A percentile compares a stretch with the other conserved stretches of the same genome.
phyloP scores from a whole-genome alignment of 495 filamentous ascomycete species.

The Neurospora sp. region DNA sequence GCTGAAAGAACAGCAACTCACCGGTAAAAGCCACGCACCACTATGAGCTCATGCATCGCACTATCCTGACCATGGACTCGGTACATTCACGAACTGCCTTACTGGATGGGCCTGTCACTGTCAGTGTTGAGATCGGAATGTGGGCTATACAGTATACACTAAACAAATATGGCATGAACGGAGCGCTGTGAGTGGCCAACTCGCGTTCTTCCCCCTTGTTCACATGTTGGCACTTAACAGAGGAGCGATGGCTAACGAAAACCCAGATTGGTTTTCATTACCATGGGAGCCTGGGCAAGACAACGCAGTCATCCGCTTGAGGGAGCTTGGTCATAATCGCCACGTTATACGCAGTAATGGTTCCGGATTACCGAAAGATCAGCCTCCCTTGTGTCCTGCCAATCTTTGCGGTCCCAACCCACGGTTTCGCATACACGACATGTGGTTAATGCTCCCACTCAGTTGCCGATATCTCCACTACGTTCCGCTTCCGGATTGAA shows the following conservation, averaged over 20 bases:
- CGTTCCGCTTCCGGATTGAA: not conserved
- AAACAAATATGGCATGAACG: not conserved
- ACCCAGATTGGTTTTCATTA: not conserved
- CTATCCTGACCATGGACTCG: not conserved
- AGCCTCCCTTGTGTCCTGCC: not conserved
- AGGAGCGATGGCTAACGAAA: not conserved
- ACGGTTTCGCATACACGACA: not conserved
- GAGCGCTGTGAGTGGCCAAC: not conserved
- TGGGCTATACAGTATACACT: not conserved
- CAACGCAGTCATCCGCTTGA: not conserved
- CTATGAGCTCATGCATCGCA: not conserved
- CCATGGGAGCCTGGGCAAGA: not conserved
- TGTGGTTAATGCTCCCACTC: not conserved
- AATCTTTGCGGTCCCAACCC: not conserved
- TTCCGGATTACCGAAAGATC: not conserved
- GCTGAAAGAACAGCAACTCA: not conserved
- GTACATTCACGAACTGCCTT: not conserved
- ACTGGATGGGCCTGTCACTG: not conserved
- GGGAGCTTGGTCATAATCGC: not conserved
- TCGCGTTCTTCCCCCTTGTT: not conserved
- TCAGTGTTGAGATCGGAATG: not conserved
- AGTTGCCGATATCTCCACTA: not conserved
- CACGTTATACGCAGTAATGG: not conserved
- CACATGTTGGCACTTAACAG: not conserved
- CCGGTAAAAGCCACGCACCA: not conserved